Conservation (phyloP, 768 basidiomycete species). For the Tricholoma hemisulphureum region DNA sequence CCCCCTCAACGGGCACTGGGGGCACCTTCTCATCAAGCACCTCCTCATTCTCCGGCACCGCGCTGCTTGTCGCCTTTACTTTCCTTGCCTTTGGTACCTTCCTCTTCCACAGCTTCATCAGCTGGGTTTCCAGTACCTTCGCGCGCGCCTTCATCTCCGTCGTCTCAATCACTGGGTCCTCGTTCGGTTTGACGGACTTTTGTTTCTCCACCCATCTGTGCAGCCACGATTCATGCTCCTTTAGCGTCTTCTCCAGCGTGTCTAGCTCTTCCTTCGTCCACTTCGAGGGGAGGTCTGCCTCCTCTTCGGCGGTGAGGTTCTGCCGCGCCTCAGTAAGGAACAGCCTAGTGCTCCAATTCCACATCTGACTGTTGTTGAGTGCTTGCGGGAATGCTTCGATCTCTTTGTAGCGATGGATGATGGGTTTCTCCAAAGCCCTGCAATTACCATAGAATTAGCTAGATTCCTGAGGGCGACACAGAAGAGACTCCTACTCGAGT, state of each 20-base stretch:
- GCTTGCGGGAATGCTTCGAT: constrained; percentile 81
- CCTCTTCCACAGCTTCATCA: constrained; percentile 67
- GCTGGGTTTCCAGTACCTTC: constrained; percentile 72
- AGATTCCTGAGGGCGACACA: neutral
- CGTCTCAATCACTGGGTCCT: constrained; percentile 85
- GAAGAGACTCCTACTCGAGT: constrained; percentile 65
- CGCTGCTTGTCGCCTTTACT: constrained; percentile 35
- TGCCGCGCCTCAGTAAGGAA: constrained; percentile 80
- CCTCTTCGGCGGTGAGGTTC: constrained; percentile 69
- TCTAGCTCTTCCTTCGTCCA: constrained; percentile 89
- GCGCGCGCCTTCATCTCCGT: constrained; percentile 84
- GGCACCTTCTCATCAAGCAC: constrained; percentile 4
- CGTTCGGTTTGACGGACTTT: constrained; percentile 65
- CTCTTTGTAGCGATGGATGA: constrained; percentile 87
- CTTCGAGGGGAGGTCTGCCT: constrained; percentile 62
- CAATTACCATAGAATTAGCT: constrained; percentile 5
- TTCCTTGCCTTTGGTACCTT: constrained; percentile 67
- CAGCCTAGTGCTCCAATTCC: constrained; percentile 83
- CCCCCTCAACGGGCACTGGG: constrained; percentile 4
- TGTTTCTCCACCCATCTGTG: constrained; percentile 80
- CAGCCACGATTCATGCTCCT: constrained; percentile 84
- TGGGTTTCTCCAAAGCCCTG: constrained; percentile 76
- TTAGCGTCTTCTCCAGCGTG: constrained; percentile 69
- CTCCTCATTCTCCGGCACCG: constrained; percentile 16
- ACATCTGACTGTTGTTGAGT: constrained; percentile 80